phyloP scores from a whole-genome alignment of 805 yeast species.

The Naumovozyma dairenensis region DNA sequence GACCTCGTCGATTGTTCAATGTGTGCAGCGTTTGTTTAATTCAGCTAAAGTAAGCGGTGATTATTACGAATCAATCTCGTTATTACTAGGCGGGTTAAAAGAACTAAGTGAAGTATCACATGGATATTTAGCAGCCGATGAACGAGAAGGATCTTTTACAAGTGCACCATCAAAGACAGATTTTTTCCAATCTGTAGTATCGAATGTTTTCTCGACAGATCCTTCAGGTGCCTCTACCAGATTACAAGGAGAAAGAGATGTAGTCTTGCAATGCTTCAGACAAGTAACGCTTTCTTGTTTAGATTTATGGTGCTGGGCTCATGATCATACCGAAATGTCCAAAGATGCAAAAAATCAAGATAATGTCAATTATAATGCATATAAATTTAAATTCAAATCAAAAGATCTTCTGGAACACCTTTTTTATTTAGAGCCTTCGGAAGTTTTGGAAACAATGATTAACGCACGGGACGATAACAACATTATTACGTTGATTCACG shows the following conservation, averaged over 20 bases:
- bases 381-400: slow-evolving; percentile 59
- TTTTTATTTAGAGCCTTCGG: slow-evolving; percentile 60
- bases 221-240: slow-evolving; percentile 34
- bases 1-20: slow-evolving; percentile 35
- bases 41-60: slow-evolving; percentile 29
- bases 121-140: slow-evolving; percentile 37
- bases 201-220: slow-evolving; percentile 28
- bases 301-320: slow-evolving; percentile 59
- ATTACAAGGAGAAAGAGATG: slow-evolving; percentile 35
- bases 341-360: slow-evolving; percentile 6
- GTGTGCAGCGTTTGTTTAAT: slow-evolving; percentile 15
- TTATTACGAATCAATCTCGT: slow-evolving; percentile 36
- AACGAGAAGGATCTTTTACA: slow-evolving; percentile 18
- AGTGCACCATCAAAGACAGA: slow-evolving; percentile 17
- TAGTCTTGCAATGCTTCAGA: slow-evolving; percentile 54
- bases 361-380: slow-evolving; percentile 35
- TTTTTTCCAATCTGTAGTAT: slow-evolving; percentile 27
- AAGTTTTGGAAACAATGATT: slow-evolving; percentile 60
- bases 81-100: slow-evolving; percentile 50
- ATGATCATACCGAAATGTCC: slow-evolving; percentile 7
- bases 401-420: slow-evolving; percentile 55
- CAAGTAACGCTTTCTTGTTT: slow-evolving; percentile 47
- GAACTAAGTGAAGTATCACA: slow-evolving; percentile 52
- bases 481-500: slow-evolving; percentile 38
- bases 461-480: slow-evolving; percentile 21